Base-by-base conservation (phyloP, 2,329 filamentous ascomycete genomes). In the Akanthomyces dipterigenus region DNA sequence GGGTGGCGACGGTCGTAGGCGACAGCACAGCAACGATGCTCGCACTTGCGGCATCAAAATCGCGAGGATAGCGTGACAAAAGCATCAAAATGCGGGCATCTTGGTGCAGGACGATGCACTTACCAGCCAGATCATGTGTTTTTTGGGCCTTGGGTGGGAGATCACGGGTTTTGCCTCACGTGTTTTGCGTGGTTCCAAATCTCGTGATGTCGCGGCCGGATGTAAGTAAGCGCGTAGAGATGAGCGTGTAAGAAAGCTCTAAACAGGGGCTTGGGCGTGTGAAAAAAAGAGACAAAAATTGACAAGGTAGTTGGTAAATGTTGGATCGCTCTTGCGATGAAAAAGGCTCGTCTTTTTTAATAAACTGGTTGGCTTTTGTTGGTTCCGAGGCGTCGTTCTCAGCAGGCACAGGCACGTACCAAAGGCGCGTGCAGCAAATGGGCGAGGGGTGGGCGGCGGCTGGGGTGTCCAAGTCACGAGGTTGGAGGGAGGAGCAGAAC, bases 121-220 rank as follows among this genome's bases (percentile, higher is more conserved):
- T 77, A 77, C 76, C 76, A 75, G 66, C 69, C 68, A 72, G 75
- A 78, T 78, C 76, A 77, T 77, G 76, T 78, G 76, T 74, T 71
- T 68, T 67, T 65, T 65, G 66, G 66, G 59, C 28, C 59, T 50
- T 38, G 20, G 40, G 43, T 54, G 64, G 67, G 70, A 75, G 73
- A 78, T 78, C 76, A 78, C 76, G 76, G 76, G 75, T 75, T 75
- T 72, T 65, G 65, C 66, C 67, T 77, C 76, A 77, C 75, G 76
- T 78, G 75, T 75, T 75, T 73, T 72, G 70, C 74, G 74, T 73
- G 71, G 55, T 48, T 45, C 56, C 56, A 59, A 72, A 78, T 75
- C 76, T 78, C 76, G 77, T 78, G 76, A 78, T 78, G 76, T 78
- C 76, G 76, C 67, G 64, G 62, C 66, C 66, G 65, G 69, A 65